Evolutionary conservation across 305 asterid genomes (phyloP), one percentile per base, ranked within the genome.

Genomic region (Petunia hybrid): DNA sequence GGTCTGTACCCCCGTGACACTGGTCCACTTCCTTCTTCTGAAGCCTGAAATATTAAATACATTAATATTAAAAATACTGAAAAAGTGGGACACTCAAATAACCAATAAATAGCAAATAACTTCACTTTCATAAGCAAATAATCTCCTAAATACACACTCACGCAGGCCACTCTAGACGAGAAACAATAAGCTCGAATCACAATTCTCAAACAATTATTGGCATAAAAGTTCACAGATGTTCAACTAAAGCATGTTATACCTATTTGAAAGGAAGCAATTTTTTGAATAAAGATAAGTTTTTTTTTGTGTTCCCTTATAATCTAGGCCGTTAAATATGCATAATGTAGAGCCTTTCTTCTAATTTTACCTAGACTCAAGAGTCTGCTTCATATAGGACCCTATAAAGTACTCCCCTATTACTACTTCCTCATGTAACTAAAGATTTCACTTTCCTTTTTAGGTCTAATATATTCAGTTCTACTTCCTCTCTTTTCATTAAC

Each of bases 291-390:
- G 12, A 62, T 22, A 22, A 35, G n/a, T 14, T 14, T 5, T n/a
- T 57, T 57, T n/a, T 22, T 22, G 31, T 57, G 35, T 16, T 0
- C 36, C 36, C 63, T 16, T n/a, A 57, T 14, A 64, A 39, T 63
- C 38, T 5, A 38, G 8, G 38, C 48, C 48, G 6, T 66, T 66
- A 13, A 22, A 66, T 66, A 3, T 66, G 51, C 22, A 39, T 13
- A 40, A 66, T 65, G 10, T 65, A 53, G 40, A 43, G 38, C 14
- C 35, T 51, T 46, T 41, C 42, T 46, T 45, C 59, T 70, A 59
- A 46, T 46, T 61, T 45, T 14, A 90, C 98, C 98, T 92, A 93
- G 98, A 92, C 89, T 93, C 91, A 95, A 85, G 80, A 95, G 97
- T 75, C 95, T 88, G 85, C 88, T 90, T 77, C 95, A 93, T 57